A percentile compares a stretch with the other conserved stretches of the same genome.
phyloP scores from a whole-genome alignment of 768 basidiomycete species.

The Roridomyces roridus region DNA sequence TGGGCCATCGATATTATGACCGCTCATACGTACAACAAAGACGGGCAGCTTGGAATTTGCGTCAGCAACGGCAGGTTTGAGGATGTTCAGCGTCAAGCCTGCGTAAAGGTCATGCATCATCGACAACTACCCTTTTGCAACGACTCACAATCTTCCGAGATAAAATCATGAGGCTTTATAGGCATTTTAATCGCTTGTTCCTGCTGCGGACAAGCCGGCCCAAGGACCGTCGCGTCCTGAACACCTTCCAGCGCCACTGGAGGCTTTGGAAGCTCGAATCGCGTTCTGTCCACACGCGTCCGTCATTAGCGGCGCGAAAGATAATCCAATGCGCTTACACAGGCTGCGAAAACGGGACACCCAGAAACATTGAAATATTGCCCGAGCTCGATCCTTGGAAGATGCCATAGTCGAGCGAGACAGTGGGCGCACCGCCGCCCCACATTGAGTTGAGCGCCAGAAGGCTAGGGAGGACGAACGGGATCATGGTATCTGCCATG shows the following conservation, averaged over 20 bases:
- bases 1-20: too few species aligned
- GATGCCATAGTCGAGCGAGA: conserved; percentile 34
- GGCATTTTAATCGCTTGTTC: not conserved
- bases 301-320: conserved; percentile 23
- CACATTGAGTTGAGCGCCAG: not conserved
- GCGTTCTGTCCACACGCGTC: conserved; percentile 37
- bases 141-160: conserved; percentile 36
- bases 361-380: conserved; percentile 37
- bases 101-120: too few species aligned
- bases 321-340: conserved; percentile 34
- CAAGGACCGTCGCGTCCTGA: conserved; percentile 40
- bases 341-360: conserved; percentile 47
- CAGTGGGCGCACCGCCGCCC: conserved; percentile 21
- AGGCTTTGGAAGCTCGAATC: conserved; percentile 40
- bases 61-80: conserved; percentile 35
- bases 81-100: conserved; percentile 51
- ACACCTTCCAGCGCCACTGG: conserved; percentile 37
- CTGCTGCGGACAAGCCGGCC: conserved; percentile 49
- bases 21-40: conserved; percentile 39
- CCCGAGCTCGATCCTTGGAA: conserved; percentile 34
- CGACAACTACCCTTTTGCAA: too few species aligned
- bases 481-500: not conserved
- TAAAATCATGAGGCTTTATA: conserved; percentile 24
- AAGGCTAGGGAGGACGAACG: not conserved
- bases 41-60: conserved; percentile 44